Conservation (phyloP, 176 grass and related monocot genomes). For the Oryza punctata region DNA sequence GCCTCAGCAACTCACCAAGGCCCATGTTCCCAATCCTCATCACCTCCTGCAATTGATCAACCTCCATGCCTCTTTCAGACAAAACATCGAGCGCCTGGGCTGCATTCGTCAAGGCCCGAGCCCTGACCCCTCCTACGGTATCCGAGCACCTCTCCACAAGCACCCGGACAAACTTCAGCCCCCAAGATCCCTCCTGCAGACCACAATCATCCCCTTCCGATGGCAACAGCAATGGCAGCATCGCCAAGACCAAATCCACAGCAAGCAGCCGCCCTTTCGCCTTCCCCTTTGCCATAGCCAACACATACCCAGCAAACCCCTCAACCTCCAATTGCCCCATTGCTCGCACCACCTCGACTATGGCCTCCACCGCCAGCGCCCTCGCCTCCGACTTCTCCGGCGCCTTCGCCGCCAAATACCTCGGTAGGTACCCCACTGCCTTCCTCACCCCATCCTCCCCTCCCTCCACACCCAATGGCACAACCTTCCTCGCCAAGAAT, state of each 20-base stretch:
- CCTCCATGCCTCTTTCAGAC: conserved; percentile 50
- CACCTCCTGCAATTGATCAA: conserved; percentile 38
- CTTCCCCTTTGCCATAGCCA: conserved; percentile 72
- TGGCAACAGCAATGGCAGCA: conserved; percentile 49
- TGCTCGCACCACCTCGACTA: conserved; percentile 55
- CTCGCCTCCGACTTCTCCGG: conserved; percentile 78
- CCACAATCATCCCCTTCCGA: conserved; percentile 24
- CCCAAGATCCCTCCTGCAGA: conserved; percentile 49
- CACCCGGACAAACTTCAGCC: conserved; percentile 54
- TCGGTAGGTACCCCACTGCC: conserved; percentile 60
- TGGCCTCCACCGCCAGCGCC: conserved; percentile 70
- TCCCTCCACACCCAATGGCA: conserved; percentile 58
- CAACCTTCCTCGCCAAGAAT: conserved; percentile 66
- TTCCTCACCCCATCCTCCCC: conserved; percentile 66
- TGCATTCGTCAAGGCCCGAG: conserved; percentile 72
- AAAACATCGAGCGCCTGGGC: conserved; percentile 66
- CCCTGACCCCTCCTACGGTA: conserved; percentile 57
- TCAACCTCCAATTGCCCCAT: conserved; percentile 46
- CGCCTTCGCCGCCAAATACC: conserved; percentile 68
- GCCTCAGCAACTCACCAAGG: conserved; percentile 69
- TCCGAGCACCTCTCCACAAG: conserved; percentile 76
- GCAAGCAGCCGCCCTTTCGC: conserved; percentile 66
- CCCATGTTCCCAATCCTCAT: conserved; percentile 49
- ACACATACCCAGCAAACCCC: conserved; percentile 52
- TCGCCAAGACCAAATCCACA: conserved; percentile 71